These are phyloP conservation scores for Diaporthe sp. DNA, from an alignment of 2,329 filamentous ascomycete species.

Conservation along the genomic window DNA sequence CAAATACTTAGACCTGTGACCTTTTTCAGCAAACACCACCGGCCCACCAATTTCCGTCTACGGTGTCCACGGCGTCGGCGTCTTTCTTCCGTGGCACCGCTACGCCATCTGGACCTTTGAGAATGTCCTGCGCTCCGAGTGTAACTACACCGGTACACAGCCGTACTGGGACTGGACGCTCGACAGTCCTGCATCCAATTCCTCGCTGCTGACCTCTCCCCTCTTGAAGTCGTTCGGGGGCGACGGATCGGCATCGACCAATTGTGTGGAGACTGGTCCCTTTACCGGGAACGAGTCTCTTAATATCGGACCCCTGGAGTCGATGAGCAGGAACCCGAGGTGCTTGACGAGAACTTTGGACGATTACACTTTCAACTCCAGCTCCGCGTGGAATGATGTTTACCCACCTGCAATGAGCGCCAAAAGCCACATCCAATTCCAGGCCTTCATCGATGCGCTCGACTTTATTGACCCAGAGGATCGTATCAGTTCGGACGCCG, in stretches of 20 bases:
- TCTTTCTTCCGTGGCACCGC: conserved; percentile 55
- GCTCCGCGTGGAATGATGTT: not conserved
- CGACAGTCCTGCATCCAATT: conserved; percentile 46
- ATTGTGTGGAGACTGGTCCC: not conserved
- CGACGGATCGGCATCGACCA: not conserved
- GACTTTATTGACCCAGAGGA: not conserved
- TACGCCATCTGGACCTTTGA: conserved; percentile 52
- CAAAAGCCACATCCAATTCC: conserved; percentile 1
- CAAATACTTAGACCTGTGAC: not conserved
- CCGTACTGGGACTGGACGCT: conserved; percentile 54
- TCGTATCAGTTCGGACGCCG: not conserved
- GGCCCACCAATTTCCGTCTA: not conserved
- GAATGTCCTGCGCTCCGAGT: conserved; percentile 50
- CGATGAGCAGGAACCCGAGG: not conserved
- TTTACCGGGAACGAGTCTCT: not conserved
- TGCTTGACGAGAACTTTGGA: not conserved
- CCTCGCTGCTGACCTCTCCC: conserved; percentile 43
- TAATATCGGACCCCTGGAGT: not conserved
- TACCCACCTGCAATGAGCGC: conserved; percentile 1
- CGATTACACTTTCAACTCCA: not conserved
- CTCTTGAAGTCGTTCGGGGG: conserved; percentile 46
- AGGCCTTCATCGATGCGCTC: not conserved
- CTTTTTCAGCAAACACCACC: not conserved
- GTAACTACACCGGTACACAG: conserved; percentile 46
- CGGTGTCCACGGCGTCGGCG: conserved; percentile 47